phyloP scores from a whole-genome alignment of 257 asterid species.

The Cordia subcordata region DNA sequence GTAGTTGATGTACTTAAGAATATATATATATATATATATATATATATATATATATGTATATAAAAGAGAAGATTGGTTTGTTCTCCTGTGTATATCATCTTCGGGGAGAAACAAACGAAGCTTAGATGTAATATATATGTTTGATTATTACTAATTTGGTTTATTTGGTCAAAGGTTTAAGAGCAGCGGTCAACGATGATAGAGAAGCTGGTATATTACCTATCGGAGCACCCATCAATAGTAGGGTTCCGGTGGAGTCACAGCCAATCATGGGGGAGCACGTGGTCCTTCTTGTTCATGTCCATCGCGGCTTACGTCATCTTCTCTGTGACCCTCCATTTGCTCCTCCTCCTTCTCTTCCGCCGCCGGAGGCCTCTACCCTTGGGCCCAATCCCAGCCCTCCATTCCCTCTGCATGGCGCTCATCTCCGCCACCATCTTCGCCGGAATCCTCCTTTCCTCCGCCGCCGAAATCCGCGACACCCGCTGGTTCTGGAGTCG shows the following conservation, averaged over 20 bases:
- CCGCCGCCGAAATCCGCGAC: conserved; percentile 80
- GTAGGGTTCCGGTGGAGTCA: conserved; percentile 78
- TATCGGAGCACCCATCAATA: conserved; percentile 78
- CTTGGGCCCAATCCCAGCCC: conserved; percentile 70
- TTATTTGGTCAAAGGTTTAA: background rate
- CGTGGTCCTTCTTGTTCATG: conserved; percentile 70
- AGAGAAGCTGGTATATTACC: conserved; percentile 38
- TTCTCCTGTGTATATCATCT: too few relatives aligned
- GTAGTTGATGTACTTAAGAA: too few relatives aligned
- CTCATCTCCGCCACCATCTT: conserved; percentile 64
- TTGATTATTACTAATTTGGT: too few relatives aligned
- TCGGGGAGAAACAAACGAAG: too few relatives aligned
- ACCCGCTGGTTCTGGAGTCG: conserved; percentile 83
- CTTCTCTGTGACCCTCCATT: conserved; percentile 48
- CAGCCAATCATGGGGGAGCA: conserved; percentile 66
- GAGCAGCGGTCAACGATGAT: conserved; percentile 15
- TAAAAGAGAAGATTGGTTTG: too few relatives aligned
- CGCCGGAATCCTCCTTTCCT: conserved; percentile 67
- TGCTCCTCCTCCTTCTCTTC: conserved; percentile 39
- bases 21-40: too few relatives aligned
- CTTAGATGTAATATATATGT: too few relatives aligned
- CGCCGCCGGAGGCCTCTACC: conserved; percentile 54
- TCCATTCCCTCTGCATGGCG: conserved; percentile 73
- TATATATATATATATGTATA: too few relatives aligned
- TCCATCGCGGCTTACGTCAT: conserved; percentile 54